Conservation (phyloP, 1,139 yeast species). For the Entelexis paramagnoliae region DNA sequence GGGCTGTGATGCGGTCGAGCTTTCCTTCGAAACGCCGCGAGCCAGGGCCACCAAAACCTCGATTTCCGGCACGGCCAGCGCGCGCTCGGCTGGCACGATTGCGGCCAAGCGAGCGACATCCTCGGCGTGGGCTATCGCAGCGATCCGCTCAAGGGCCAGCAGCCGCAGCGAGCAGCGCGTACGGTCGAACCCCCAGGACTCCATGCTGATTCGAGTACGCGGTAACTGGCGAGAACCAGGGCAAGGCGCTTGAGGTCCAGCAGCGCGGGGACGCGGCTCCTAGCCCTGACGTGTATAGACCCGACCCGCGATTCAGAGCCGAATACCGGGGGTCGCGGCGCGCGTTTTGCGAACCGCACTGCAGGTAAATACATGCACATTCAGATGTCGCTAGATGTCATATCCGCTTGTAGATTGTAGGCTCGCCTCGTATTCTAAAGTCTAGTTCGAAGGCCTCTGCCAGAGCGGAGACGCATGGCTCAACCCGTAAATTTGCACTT, state of each 20-base stretch:
- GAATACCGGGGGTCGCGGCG: neutral
- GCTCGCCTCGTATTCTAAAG: too few species aligned
- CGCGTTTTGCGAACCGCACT: too few species aligned
- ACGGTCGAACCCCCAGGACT: slow-evolving; percentile 24
- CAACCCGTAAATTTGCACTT: too few species aligned
- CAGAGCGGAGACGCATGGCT: too few species aligned
- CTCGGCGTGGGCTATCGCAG: slow-evolving; percentile 11
- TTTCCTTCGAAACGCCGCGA: slow-evolving; percentile 6
- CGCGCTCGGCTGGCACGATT: slow-evolving; percentile 10
- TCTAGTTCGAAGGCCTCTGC: too few species aligned
- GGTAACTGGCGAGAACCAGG: neutral
- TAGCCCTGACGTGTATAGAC: slow-evolving; percentile 1
- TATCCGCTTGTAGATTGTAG: too few species aligned
- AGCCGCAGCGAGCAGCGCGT: slow-evolving; percentile 20
- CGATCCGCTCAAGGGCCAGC: slow-evolving; percentile 19
- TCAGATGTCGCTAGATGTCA: too few species aligned
- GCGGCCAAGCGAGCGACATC: slow-evolving; percentile 14
- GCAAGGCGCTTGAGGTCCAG: neutral
- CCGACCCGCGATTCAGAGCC: neutral
- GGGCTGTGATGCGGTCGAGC: neutral
- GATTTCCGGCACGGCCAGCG: slow-evolving; percentile 42
- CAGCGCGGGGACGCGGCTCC: neutral
- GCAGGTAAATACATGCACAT: too few species aligned
- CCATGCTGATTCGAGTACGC: slow-evolving; percentile 16
- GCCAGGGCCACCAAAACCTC: slow-evolving; percentile 64